Percentiles rank a stretch among this genome's conserved stretches.
Conservation (phyloP, 2,329 filamentous ascomycete species). For the Malbranchea cinnamomea region DNA sequence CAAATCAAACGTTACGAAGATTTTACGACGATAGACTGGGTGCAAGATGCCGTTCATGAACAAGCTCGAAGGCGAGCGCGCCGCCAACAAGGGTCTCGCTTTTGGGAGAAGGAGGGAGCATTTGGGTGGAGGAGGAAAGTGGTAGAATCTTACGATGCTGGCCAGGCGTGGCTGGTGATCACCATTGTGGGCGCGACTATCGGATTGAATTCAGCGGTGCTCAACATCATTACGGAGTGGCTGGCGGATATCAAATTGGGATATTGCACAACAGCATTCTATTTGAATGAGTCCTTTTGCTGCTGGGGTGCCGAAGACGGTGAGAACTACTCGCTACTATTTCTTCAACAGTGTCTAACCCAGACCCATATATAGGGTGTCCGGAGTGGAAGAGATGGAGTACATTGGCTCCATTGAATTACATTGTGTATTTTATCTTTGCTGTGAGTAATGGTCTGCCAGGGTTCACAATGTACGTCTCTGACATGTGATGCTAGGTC, state of each 20-base stretch:
- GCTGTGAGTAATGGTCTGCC: slow-evolving; percentile 39
- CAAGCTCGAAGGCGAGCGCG: slow-evolving; percentile 65
- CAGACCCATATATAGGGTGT: slow-evolving; percentile 43
- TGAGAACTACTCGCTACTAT: slow-evolving; percentile 19
- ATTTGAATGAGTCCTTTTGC: slow-evolving; percentile 93
- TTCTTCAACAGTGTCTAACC: slow-evolving; percentile 3
- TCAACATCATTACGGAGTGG: slow-evolving; percentile 97
- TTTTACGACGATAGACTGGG: slow-evolving; percentile 94
- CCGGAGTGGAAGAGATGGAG: slow-evolving; percentile 84
- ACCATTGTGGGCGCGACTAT: slow-evolving; percentile 85
- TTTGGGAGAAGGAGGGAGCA: slow-evolving; percentile 53
- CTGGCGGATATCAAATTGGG: slow-evolving; percentile 88
- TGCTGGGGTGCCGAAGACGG: slow-evolving; percentile 91
- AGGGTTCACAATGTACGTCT: background rate
- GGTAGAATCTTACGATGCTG: slow-evolving; percentile 82
- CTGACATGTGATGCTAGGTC: slow-evolving; percentile 35
- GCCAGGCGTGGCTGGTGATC: slow-evolving; percentile 95
- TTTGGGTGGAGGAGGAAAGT: slow-evolving; percentile 69
- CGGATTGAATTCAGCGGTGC: slow-evolving; percentile 76
- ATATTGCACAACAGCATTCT: slow-evolving; percentile 91
- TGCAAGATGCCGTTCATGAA: slow-evolving; percentile 89
- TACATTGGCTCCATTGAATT: slow-evolving; percentile 61
- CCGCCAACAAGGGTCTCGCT: slow-evolving; percentile 54
- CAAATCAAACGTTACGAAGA: slow-evolving; percentile 99
- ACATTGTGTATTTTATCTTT: slow-evolving; percentile 75